Percentiles rank a stretch among this genome's conserved stretches.
Evolutionary conservation across 192 early-diverging fungal genomes (phyloP).

Genomic region (Coemansia sp.): DNA sequence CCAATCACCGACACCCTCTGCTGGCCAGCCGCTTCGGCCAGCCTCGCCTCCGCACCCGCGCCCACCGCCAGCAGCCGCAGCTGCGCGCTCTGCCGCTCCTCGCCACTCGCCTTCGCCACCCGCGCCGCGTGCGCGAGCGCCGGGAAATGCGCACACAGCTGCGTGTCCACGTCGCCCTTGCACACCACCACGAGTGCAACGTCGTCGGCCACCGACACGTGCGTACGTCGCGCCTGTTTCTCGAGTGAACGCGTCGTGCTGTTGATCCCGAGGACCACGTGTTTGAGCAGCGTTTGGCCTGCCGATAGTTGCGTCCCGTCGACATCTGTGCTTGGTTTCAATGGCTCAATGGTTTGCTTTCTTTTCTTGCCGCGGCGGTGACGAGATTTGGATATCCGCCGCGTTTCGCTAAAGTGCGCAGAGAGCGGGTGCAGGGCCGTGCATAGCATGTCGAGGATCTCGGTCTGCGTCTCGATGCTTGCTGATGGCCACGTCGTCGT

Average conservation of each 20-base stretch:
- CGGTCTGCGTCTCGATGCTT: constrained; percentile 5
- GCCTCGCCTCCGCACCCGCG: constrained; percentile 18
- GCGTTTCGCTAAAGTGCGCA: constrained; percentile 25
- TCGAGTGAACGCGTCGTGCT: constrained; percentile 40
- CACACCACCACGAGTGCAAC: constrained; percentile 41
- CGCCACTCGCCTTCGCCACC: not conserved
- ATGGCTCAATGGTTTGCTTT: not conserved
- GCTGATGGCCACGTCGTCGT: constrained; percentile 33
- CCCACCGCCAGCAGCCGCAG: constrained; percentile 36
- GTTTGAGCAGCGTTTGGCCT: constrained; percentile 8
- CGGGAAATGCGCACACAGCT: constrained; percentile 38
- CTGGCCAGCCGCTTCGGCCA: constrained; percentile 32
- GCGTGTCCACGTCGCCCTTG: constrained; percentile 37
- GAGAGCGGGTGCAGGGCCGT: constrained; percentile 22
- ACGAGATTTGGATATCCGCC: constrained; percentile 20
- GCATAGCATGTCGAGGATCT: constrained; percentile 24
- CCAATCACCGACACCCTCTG: constrained; percentile 35
- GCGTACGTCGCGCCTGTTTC: constrained; percentile 16
- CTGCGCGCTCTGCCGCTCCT: not conserved
- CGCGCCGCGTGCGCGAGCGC: constrained; percentile 36
- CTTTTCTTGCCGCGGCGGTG: constrained; percentile 14
- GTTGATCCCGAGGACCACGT: constrained; percentile 42
- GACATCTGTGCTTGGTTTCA: not conserved
- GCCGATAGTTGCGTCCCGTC: not conserved
- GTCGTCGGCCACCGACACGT: not conserved